Conservation (phyloP, 257 asterid genomes). For the Solanum pinnatisectum region DNA sequence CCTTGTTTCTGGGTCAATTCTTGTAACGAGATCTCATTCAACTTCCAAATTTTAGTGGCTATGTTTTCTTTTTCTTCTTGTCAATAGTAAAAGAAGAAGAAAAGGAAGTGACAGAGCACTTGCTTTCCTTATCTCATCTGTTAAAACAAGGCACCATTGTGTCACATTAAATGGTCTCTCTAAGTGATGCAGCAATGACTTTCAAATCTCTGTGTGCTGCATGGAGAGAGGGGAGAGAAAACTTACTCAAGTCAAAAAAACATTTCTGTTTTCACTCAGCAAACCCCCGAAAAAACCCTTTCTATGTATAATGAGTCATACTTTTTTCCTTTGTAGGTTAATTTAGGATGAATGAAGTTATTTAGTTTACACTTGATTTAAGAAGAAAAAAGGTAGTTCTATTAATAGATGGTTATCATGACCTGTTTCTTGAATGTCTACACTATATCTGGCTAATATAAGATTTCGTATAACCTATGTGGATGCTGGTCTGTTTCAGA, state of each 20-base stretch:
- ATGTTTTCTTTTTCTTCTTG: background rate
- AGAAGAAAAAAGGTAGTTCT: background rate
- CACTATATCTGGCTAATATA: background rate
- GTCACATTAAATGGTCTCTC: background rate
- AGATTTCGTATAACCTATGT: slow-evolving; percentile 1
- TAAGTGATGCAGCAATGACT: background rate
- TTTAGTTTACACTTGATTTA: background rate
- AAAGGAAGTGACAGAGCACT: background rate
- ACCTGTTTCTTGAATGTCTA: background rate
- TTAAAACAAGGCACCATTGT: background rate
- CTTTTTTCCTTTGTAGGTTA: background rate
- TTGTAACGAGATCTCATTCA: background rate
- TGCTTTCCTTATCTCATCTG: background rate
- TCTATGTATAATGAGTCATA: background rate
- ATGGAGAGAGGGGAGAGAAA: background rate
- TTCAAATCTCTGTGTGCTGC: background rate
- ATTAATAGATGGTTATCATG: background rate
- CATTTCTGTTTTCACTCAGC: background rate
- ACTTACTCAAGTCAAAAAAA: background rate
- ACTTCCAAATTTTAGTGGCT: background rate
- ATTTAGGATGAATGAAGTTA: background rate
- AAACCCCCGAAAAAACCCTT: background rate
- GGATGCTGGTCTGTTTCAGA: slow-evolving; percentile 40
- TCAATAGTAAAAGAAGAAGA: background rate
- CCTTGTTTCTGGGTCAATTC: background rate